Evolutionary conservation across 495 filamentous ascomycete genomes (phyloP), one percentile per base, ranked within the genome.

Genomic region (Tuber umbilicatum): DNA sequence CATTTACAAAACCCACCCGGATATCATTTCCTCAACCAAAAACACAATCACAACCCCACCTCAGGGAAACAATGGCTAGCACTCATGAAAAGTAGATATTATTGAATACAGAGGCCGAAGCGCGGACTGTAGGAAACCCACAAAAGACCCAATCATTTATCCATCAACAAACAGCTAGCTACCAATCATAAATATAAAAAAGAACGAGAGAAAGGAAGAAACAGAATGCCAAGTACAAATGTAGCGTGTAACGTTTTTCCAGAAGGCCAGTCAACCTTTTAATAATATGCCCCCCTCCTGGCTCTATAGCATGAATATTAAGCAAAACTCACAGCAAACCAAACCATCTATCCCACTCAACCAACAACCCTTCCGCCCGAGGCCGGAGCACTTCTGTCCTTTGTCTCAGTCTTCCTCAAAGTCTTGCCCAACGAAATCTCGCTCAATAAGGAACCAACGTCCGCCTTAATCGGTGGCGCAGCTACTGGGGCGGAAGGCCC

Each of bases 401-500:
- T 79, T 35, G 81, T 82, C 55, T 76, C 73, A 5, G 78, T 77
- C 50, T 82, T 82, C 80, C 78, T 82, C 73, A 82, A 40, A 21
- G 73, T 70, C 35, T 67, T 77, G n/a, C 81, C 81, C 72, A 76
- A 76, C 16, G 81, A 73, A 67, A 82, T 82, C 68, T 82, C 78
- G 31, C 74, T 75, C 55, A 82, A 68, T 7, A 82, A 67, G 69
- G 75, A 70, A 69, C 75, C 71, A 45, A 74, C 64, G 42, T 73
- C 70, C 1, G 60, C 45, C 47, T 70, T 74, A 41, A 70, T 47
- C 6, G 80, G 74, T 27, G 80, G 80, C 27, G 42, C 19, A 60
- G 35, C 73, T 10, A 70, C 50, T 70, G 73, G 31, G 69, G 71
- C 42, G 23, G 74, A 45, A 75, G 78, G 41, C 45, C 67, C 71